Base-by-base conservation (phyloP, 352 stramenopile genomes). In the Synura sp. region DNA sequence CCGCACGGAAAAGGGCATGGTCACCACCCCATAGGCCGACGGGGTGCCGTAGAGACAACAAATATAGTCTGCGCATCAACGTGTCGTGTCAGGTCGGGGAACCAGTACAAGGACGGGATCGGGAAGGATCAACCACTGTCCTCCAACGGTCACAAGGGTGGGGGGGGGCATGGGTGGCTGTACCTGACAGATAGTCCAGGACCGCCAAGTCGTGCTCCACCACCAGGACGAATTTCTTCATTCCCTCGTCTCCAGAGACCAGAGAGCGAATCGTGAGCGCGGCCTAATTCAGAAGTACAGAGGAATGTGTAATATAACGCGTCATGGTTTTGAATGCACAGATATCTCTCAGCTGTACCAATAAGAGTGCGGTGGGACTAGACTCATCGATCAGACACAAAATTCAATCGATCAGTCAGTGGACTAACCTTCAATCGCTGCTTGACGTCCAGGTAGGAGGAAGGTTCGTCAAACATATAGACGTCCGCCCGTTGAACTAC, bases 381-480 rank as follows among this genome's bases (percentile, higher is more conserved):
- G n/a, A n/a, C n/a, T n/a, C n/a, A n/a, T n/a, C n/a, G n/a, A n/a
- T n/a, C n/a, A n/a, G n/a, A n/a, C n/a, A n/a, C n/a, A n/a, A n/a
- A n/a, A n/a, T n/a, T n/a, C n/a, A n/a, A n/a, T n/a, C n/a, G n/a
- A n/a, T n/a, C n/a, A n/a, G n/a, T n/a, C n/a, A n/a, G n/a, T n/a
- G n/a, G 9, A 44, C 38, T 44, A 9, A 44, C 76, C 80, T 97
- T 98, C 17, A 99, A 88, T 83, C 97, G 90, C 86, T 99, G 97
- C 78, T 97, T 97, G 42, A 99, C 96, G 88, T 99, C 97, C 67
- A 99, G 85, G 85, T 99, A 99, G 55, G 92, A 98, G 25, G 93
- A 98, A 3, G 97, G 97, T 86, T 99, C 97, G 80, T 99, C 97
- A 85, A 99, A 99, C 94, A 99, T 99, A 90, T 99, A 99, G 32